These are phyloP conservation scores for Triticum timopheevii DNA, from an alignment of 176 grass and related monocot genomes.

Conservation along the genomic window DNA sequence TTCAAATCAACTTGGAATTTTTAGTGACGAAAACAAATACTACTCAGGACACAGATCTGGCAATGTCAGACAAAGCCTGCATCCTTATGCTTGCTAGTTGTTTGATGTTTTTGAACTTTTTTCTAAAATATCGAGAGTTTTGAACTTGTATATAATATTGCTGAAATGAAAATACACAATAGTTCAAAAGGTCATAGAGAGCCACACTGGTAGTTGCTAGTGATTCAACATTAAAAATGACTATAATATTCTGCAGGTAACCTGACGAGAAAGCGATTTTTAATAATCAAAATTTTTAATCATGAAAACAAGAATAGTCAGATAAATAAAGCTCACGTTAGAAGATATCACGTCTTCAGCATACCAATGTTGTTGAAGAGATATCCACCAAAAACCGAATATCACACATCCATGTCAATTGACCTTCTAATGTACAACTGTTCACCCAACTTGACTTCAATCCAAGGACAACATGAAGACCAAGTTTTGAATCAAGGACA, in stretches of 20 bases:
- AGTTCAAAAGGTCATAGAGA: no score
- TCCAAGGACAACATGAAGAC: no score
- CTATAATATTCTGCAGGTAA: neutral
- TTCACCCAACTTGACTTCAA: no score
- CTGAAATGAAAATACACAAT: neutral
- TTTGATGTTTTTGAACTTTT: no score
- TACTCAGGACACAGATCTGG: no score
- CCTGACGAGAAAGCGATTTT: neutral
- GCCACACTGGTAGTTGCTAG: neutral
- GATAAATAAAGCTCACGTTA: neutral
- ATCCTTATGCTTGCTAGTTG: no score
- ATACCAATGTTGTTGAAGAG: neutral
- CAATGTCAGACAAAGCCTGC: no score
- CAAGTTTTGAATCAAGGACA: no score
- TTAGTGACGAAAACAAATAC: no score
- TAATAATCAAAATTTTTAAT: neutral
- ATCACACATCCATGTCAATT: no score
- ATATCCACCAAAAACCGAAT: neutral
- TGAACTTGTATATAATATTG: neutral
- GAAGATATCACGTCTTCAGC: neutral
- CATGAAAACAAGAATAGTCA: neutral
- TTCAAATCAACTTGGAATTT: no score
- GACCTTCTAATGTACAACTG: neutral
- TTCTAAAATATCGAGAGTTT: neutral
- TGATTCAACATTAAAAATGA: neutral